Base-by-base conservation (phyloP, 257 asterid genomes). In the Anisodus acutangulus region DNA sequence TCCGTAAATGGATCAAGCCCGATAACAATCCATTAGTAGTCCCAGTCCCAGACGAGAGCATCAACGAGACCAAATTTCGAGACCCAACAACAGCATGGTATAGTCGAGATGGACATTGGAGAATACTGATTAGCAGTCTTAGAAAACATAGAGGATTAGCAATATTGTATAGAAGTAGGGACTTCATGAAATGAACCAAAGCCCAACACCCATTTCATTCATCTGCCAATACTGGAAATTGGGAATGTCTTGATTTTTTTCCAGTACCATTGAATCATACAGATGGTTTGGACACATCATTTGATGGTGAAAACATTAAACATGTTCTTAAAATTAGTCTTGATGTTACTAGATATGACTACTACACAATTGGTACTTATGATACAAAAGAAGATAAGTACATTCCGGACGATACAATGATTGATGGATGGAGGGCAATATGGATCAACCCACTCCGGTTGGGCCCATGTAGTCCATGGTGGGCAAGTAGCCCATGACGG, bases 11-110 rank as follows among this genome's bases (percentile, higher is more conserved):
- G 87, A 82, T 84, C 86, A 87, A 87, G 43, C 87, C 85, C 9
- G 59, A 82, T 47, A 59, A 83, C 55, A 87, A 87, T 37, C 87
- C 87, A 4, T 59, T 87, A 4, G 8, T 82, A 2, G 53, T 78
- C 0, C 80, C 81, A 2, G 53, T 78, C 0, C 80, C 81, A 0
- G 85, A 62, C 1, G 1, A 19, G 9, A 53, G 70, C 2, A 49
- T 85, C 22, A 85, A 85, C 70, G n/a, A 47, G 17, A 64, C 78
- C 6, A 79, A 82, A 3, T 87, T 82, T 8, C 82, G 85, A 6
- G 89, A 87, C 79, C 88, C 89, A 5, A 85, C 89, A 3, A 87
- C 89, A 0, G 86, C 88, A 0, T 85, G 88, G 89, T 57, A 49
- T n/a, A 84, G 86, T 41, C 82, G 7, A 12, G 83, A 82, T 64